Conservation (phyloP, 768 basidiomycete genomes). For the Naganishia kalamii region DNA sequence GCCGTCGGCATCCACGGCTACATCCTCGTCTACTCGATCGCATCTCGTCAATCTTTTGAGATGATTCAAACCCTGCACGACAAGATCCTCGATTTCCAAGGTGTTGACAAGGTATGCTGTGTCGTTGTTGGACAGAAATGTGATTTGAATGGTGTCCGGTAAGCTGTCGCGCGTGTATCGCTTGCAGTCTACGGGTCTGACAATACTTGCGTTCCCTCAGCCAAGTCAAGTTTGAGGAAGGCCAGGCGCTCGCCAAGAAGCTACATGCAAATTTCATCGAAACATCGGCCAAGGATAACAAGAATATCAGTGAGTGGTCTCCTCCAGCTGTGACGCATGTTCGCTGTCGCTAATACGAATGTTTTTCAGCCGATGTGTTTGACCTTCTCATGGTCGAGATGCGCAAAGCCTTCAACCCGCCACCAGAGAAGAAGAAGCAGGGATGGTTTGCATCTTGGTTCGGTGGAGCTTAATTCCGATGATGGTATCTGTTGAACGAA, state of each 20-base stretch:
- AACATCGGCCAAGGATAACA: slow-evolving; percentile 77
- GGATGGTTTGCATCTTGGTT: slow-evolving; percentile 15
- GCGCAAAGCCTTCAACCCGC: slow-evolving; percentile 45
- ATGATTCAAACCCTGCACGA: slow-evolving; percentile 90
- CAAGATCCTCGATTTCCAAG: slow-evolving; percentile 84
- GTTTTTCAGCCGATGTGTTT: slow-evolving; percentile 40
- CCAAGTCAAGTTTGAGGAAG: slow-evolving; percentile 69
- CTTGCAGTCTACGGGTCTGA: slow-evolving; percentile 12
- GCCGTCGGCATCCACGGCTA: slow-evolving; percentile 97
- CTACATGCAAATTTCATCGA: slow-evolving; percentile 77
- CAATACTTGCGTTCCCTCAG: slow-evolving; percentile 44
- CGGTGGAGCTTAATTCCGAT: neutral
- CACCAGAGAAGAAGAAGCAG: slow-evolving; percentile 42
- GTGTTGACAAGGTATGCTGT: slow-evolving; percentile 75
- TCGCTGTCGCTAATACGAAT: neutral
- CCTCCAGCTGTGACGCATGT: slow-evolving; percentile 43
- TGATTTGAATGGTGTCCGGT: slow-evolving; percentile 69
- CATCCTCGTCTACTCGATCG: slow-evolving; percentile 90
- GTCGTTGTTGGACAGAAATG: slow-evolving; percentile 90
- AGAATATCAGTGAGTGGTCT: slow-evolving; percentile 82
- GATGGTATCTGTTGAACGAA: no score
- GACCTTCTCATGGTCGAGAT: slow-evolving; percentile 44
- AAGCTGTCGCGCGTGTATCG: slow-evolving; percentile 35
- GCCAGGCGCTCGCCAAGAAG: slow-evolving; percentile 63
- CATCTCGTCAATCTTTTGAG: slow-evolving; percentile 80